Percentiles rank a stretch among this genome's conserved stretches.
These are phyloP conservation scores for Candida tallmaniae DNA, from an alignment of 805 yeast species.

Conservation along the genomic window DNA sequence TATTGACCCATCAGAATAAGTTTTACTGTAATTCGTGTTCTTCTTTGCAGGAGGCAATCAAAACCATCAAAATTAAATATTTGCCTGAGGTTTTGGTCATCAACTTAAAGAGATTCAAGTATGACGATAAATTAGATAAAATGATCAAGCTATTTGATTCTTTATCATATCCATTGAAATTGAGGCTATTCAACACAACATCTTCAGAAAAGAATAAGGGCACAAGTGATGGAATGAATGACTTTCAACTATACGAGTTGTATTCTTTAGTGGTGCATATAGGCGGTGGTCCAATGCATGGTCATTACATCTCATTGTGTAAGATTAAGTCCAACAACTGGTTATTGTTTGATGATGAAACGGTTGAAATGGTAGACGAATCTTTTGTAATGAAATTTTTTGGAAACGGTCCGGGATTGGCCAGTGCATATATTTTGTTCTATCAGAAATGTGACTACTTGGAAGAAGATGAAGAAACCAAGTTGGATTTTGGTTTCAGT, in stretches of 20 bases:
- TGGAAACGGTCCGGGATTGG: slow-evolving; percentile 83
- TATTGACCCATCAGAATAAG: slow-evolving; percentile 81
- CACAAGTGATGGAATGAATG: slow-evolving; percentile 23
- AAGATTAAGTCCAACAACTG: slow-evolving; percentile 78
- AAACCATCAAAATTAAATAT: slow-evolving; percentile 73
- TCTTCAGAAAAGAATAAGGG: no score
- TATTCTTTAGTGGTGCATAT: slow-evolving; percentile 88
- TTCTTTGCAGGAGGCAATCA: slow-evolving; percentile 90
- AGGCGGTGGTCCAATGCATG: slow-evolving; percentile 98
- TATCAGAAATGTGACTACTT: slow-evolving; percentile 52
- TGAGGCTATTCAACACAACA: slow-evolving; percentile 69
- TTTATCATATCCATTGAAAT: slow-evolving; percentile 70
- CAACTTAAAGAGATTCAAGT: slow-evolving; percentile 89
- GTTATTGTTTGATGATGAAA: slow-evolving; percentile 93
- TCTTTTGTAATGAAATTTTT: slow-evolving; percentile 77
- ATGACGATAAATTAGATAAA: slow-evolving; percentile 73
- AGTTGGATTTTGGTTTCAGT: slow-evolving; percentile 32
- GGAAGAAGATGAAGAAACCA: slow-evolving; percentile 30
- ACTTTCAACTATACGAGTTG: slow-evolving; percentile 59
- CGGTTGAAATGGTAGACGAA: slow-evolving; percentile 85
- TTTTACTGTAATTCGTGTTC: slow-evolving; percentile 90
- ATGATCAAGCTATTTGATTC: slow-evolving; percentile 85
- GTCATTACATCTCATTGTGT: slow-evolving; percentile 87
- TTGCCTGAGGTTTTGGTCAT: slow-evolving; percentile 77
- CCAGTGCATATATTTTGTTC: slow-evolving; percentile 87